Conservation (phyloP, 345 rosid genomes). For the Sapria himalayana region DNA sequence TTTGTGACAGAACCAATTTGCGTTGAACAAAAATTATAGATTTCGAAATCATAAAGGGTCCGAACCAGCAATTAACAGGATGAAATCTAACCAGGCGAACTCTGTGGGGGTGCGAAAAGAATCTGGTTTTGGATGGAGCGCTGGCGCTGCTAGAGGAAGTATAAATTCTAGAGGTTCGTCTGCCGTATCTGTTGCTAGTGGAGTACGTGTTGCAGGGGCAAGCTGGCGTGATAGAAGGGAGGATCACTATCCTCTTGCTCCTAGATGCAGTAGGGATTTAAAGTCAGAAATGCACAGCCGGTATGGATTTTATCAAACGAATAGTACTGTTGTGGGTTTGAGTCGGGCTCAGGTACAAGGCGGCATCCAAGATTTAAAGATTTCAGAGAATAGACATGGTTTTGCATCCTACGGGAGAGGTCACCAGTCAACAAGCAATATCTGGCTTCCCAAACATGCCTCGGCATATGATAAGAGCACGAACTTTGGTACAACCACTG, state of each 20-base stretch:
- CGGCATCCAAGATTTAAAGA: not conserved
- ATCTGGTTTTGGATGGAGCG: conserved; percentile 3
- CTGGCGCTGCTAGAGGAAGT: conserved; percentile 7
- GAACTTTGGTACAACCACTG: no score
- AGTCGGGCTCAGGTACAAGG: not conserved
- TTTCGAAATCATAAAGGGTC: not conserved
- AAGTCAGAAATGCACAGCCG: no score
- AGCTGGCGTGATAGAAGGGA: not conserved
- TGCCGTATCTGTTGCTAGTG: no score
- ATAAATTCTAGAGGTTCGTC: no score
- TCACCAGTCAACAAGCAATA: not conserved
- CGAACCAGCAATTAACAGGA: not conserved
- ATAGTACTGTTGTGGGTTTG: no score
- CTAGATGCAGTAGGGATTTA: not conserved
- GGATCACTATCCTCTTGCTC: no score
- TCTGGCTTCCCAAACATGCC: not conserved
- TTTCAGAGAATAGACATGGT: not conserved
- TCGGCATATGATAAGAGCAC: not conserved
- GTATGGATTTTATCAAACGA: no score
- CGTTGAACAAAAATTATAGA: not conserved
- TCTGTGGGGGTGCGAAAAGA: not conserved
- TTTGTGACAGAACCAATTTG: not conserved
- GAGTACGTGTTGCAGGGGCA: not conserved
- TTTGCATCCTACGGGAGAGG: not conserved
- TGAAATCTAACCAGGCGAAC: not conserved